Evolutionary conservation across 352 stramenopile genomes (phyloP), one percentile per base, ranked within the genome.

Genomic region (Globisporangium middletonii): DNA sequence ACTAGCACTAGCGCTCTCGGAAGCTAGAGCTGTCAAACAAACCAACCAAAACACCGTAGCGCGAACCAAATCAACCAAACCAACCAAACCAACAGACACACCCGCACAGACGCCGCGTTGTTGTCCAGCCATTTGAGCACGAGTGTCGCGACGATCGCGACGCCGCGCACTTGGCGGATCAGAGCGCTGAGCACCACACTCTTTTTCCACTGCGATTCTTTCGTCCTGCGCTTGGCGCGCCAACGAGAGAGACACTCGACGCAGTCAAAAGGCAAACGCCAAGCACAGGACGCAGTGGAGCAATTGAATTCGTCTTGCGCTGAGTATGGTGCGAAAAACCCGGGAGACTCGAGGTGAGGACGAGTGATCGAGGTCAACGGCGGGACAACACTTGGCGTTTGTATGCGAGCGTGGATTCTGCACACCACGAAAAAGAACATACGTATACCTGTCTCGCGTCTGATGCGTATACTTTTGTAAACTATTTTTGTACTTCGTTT

Each of bases 191-290:
- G 37, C 28, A 15, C 37, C 50, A 55, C 33, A 55, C 16, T 8
- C 33, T 45, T 55, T 55, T 55, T 55, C 50, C 33, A 9, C 30
- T 27, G 30, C 33, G 30, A 16, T 54, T 54, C 49, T 23, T 11
- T 54, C 30, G 0, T 19, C 43, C 41, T 45, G 41, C 41, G 6
- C 41, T 45, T 18, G 15, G 13, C 41, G 18, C 41, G 13, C 41
- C 15, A 19, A 45, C 2, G 4, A 45, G 41, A 45, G 41, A 45
- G 13, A 19, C 6, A 5, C 6, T 44, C 16, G 41, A 19, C 41
- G 41, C 41, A 38, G 33, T 7, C 41, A 45, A 45, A 13, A 12
- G 5, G 11, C 9, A 9, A 9, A 38, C 41, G 41, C 41, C 41
- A 45, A 45, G 41, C 41, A 16, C 6, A 23, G 23, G 23, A 23